phyloP scores from a whole-genome alignment of 2,329 filamentous ascomycete genomes.

The Tetracladium maxilliforme region DNA sequence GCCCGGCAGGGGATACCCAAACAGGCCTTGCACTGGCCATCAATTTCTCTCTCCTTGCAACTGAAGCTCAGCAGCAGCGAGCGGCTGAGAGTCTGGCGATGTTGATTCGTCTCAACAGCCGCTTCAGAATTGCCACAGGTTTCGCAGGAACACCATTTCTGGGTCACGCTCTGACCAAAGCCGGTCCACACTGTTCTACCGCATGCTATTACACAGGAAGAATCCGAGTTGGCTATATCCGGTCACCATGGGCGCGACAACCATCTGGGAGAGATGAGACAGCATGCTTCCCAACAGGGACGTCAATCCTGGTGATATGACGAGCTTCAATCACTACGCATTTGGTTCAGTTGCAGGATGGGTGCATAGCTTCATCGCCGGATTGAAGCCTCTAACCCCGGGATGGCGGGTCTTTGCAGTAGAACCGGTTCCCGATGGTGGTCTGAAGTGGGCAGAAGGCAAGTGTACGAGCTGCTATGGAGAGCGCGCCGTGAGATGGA shows the following conservation, averaged over 20 bases:
- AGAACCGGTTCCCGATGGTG: too few relatives aligned
- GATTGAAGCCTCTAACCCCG: too few relatives aligned
- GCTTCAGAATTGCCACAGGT: conserved; percentile 12
- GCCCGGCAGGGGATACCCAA: conserved; percentile 12
- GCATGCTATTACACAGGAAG: conserved; percentile 1
- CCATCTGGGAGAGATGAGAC: conserved; percentile 13
- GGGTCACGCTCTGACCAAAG: not conserved
- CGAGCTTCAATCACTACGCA: conserved; percentile 12
- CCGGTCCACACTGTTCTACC: not conserved
- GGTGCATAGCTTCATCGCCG: too few relatives aligned
- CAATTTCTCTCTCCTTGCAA: conserved; percentile 8
- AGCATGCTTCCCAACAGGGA: conserved; percentile 10
- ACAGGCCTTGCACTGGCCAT: conserved; percentile 12
- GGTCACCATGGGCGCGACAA: conserved; percentile 12
- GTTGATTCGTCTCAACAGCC: conserved; percentile 6
- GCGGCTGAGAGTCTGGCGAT: conserved; percentile 8
- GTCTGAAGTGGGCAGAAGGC: too few relatives aligned
- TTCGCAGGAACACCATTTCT: conserved; percentile 7
- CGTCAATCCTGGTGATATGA: conserved; percentile 12
- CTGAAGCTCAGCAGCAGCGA: conserved; percentile 1
- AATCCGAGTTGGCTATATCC: conserved; percentile 9
- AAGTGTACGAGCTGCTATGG: too few relatives aligned
- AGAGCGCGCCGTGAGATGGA: too few relatives aligned
- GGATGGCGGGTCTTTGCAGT: too few relatives aligned
- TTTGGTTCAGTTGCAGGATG: too few relatives aligned